Base-by-base conservation (phyloP, 768 basidiomycete genomes). In the Asterophora parasitica region DNA sequence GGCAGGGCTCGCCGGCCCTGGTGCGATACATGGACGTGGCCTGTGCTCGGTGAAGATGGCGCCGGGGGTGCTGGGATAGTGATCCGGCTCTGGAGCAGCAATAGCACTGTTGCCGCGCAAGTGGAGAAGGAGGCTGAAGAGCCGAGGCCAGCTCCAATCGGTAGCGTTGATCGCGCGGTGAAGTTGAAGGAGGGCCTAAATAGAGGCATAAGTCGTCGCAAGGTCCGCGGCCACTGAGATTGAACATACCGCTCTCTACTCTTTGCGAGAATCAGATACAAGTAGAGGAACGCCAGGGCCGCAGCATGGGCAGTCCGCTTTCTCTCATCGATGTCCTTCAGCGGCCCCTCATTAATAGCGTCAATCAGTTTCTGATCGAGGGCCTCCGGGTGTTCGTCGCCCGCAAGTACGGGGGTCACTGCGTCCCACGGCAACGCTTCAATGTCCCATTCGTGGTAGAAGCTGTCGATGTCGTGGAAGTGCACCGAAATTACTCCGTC, bases 111-210 rank as follows among this genome's bases (percentile, higher is more conserved):
- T 8, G 92, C 83, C 37, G 86, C 71, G 62, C 94, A 96, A 15
- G 84, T 81, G 3, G 94, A 97, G 71, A 86, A 97, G 17, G 96
- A 92, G 6, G 96, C 96, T 16, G 93, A 96, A 10, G 95, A 98
- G 17, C 96, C 96, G 41, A 98, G 83, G 38, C 96, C 96, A 12
- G 96, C 96, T 7, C 91, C 88, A 48, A 98, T 84, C 23, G 96
- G 96, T 4, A 98, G 77, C 17, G 91, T 89, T 28, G 92, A 85
- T 38, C 95, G 90, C 32, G 85, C 79, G 17, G 83, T 76, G 63
- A 95, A 86, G 54, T 85, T 82, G 65, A 92, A 80, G 0, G 83
- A 75, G 8, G 85, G 86, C 48, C 92, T 93, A 52, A 40, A 39
- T 44, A 16, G 32, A 50, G 44, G 44, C 47, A 38, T 48, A 44